Conservation (phyloP, 2,329 filamentous ascomycete species). For the Xylariales sp. region DNA sequence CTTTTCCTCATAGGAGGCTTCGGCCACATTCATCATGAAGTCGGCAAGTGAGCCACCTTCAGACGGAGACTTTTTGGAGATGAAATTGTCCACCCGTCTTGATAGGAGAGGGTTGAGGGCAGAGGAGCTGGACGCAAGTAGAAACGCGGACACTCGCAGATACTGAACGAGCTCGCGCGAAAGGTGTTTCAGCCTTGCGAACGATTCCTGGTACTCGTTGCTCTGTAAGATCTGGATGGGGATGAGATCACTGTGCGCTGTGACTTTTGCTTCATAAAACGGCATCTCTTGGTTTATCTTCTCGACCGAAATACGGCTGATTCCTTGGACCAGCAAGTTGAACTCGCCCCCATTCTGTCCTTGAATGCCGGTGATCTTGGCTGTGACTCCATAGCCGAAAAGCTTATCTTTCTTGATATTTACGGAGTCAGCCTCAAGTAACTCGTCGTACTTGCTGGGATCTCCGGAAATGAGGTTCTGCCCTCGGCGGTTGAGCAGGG, state of each 20-base stretch:
- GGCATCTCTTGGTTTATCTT: conserved; percentile 72
- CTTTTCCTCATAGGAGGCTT: conserved; percentile 86
- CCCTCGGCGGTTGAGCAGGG: conserved; percentile 68
- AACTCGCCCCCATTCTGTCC: conserved; percentile 73
- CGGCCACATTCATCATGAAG: conserved; percentile 93
- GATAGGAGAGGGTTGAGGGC: conserved; percentile 80
- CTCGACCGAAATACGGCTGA: conserved; percentile 71
- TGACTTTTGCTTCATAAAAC: conserved; percentile 80
- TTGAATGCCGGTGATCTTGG: conserved; percentile 74
- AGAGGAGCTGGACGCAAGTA: conserved; percentile 61
- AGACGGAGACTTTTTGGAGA: conserved; percentile 72
- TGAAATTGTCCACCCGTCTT: conserved; percentile 80
- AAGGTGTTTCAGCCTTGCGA: conserved; percentile 75
- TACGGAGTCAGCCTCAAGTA: conserved; percentile 49
- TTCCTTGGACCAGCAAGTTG: conserved; percentile 80
- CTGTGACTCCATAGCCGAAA: conserved; percentile 77
- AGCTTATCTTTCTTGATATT: conserved; percentile 67
- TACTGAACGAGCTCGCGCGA: conserved; percentile 84
- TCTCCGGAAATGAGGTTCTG: conserved; percentile 69
- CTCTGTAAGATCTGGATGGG: conserved; percentile 17
- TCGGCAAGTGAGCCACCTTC: conserved; percentile 87
- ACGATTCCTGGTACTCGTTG: conserved; percentile 52
- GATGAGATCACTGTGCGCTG: conserved; percentile 23
- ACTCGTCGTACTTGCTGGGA: conserved; percentile 44
- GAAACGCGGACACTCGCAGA: conserved; percentile 77